Evolutionary conservation across 768 basidiomycete species (phyloP).

Genomic region (Tulasnella sp.): DNA sequence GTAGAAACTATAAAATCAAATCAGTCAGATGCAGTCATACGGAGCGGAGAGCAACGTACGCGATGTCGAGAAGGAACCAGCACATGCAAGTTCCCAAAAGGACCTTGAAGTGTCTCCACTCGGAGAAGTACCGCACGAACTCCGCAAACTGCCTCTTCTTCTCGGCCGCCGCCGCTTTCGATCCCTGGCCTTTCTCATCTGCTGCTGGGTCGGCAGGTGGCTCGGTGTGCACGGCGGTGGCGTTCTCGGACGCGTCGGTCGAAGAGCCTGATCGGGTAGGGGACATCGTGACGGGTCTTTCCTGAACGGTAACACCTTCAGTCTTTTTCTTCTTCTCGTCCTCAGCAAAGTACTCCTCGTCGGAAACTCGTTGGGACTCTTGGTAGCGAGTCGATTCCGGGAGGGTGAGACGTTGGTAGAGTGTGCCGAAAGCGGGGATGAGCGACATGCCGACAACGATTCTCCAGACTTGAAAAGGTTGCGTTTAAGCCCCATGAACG

Average conservation of each 20-base stretch:
- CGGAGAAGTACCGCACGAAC: constrained; percentile 53
- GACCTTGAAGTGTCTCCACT: constrained; percentile 57
- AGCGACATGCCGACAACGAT: constrained; percentile 63
- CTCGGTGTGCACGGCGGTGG: not conserved
- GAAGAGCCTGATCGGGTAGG: not conserved
- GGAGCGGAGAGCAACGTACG: constrained; percentile 67
- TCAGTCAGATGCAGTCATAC: constrained; percentile 51
- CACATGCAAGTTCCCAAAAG: constrained; percentile 58
- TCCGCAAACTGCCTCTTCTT: constrained; percentile 30
- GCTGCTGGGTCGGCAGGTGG: not conserved
- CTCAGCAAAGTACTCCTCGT: constrained; percentile 19
- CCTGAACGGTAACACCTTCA: not conserved
- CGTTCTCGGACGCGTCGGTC: not conserved
- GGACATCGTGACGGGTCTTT: not conserved
- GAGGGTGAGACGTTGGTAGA: constrained; percentile 65
- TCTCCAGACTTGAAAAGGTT: constrained; percentile 44
- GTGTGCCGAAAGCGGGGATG: constrained; percentile 58
- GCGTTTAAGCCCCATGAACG: not conserved
- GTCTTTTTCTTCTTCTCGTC: not conserved
- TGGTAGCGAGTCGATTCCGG: constrained; percentile 40
- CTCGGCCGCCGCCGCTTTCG: not conserved
- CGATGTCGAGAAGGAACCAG: too few species aligned
- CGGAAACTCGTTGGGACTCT: constrained; percentile 27
- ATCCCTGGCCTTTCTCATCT: not conserved
- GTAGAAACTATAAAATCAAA: constrained; percentile 43